Percentiles rank a stretch among this genome's conserved stretches.
Evolutionary conservation across 306 rosid genomes (phyloP).

Genomic region (Dryas octopetala): DNA sequence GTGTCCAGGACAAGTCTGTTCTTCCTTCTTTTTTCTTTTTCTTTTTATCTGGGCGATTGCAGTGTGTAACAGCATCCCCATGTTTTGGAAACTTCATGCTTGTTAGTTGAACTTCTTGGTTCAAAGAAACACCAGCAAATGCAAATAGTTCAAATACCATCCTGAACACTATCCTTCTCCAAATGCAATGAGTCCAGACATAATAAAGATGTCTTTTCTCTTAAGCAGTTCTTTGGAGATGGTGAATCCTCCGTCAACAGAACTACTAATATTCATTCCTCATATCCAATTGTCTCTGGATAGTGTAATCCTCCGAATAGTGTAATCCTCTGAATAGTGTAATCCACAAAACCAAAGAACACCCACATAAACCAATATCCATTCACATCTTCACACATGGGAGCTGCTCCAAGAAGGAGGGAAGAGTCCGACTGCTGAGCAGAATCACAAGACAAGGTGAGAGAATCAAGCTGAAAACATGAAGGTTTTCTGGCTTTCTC

Average conservation of each 20-base stretch:
- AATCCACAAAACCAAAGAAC: background rate
- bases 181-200: background rate
- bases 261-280: background rate
- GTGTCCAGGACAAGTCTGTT: too few species aligned
- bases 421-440: conserved; percentile 1
- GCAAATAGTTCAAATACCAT: background rate
- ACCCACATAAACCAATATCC: background rate
- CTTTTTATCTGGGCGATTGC: too few species aligned
- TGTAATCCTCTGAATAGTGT: background rate
- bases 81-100: background rate
- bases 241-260: conserved; percentile 15
- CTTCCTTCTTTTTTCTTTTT: too few species aligned
- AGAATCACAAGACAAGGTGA: conserved; percentile 39
- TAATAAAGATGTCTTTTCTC: background rate
- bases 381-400: background rate
- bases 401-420: background rate
- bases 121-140: background rate
- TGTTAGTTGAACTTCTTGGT: background rate
- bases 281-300: background rate
- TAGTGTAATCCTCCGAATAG: background rate
- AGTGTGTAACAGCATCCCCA: background rate
- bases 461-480: conserved; percentile 21
- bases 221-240: background rate
- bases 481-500: too few species aligned
- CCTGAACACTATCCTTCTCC: background rate